Percentiles rank a stretch among this genome's conserved stretches.
Conservation (phyloP, 345 rosid species). For the Xanthoceras sorbifolium region DNA sequence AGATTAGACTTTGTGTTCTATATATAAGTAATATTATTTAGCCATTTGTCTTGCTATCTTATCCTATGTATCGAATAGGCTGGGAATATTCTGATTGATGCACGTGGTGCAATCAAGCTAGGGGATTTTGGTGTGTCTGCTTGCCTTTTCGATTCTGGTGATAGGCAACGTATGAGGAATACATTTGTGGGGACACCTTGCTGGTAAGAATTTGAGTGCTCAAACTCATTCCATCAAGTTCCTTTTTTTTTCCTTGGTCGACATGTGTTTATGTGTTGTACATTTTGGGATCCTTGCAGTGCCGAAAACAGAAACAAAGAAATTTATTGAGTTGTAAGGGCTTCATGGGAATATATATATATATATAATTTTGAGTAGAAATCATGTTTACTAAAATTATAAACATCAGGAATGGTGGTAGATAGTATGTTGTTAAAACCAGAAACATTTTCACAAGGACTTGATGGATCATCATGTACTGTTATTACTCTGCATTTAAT, state of each 20-base stretch:
- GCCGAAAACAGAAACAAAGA: neutral
- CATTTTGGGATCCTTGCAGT: neutral
- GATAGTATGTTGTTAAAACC: neutral
- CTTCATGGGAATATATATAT: too few relatives aligned
- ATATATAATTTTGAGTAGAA: neutral
- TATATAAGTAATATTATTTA: neutral
- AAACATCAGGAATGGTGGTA: neutral
- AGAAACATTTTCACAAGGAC: neutral
- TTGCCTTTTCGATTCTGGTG: conserved; percentile 97
- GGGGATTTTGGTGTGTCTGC: conserved; percentile 99
- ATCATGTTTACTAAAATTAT: neutral
- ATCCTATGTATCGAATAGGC: conserved; percentile 54
- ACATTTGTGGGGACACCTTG: conserved; percentile 99
- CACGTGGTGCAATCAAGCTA: conserved; percentile 79
- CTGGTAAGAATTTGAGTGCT: conserved; percentile 57
- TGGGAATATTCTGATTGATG: conserved; percentile 84
- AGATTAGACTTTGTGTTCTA: neutral
- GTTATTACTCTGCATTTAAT: neutral
- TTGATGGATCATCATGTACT: neutral
- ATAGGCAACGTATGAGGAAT: conserved; percentile 95
- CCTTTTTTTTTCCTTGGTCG: neutral
- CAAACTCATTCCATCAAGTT: conserved; percentile 4
- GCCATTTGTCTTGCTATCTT: neutral
- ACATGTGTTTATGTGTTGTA: neutral
- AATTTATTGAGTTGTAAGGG: neutral